phyloP scores from a whole-genome alignment of 495 filamentous ascomycete genomes.

The Talaromyces thailandensis region DNA sequence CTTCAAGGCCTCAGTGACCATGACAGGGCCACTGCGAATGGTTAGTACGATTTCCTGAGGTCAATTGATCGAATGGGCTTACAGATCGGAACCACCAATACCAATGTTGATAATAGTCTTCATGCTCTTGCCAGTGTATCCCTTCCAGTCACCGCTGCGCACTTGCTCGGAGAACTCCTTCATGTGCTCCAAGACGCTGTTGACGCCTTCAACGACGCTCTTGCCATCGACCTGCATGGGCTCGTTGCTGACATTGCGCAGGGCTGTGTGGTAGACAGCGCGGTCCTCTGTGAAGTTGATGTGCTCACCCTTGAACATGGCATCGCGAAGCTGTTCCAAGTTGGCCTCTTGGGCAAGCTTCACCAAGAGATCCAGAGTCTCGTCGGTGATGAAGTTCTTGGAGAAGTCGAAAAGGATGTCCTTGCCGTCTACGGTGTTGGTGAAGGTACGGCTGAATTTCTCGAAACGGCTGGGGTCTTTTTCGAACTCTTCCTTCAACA shows the following conservation, averaged over 20 bases:
- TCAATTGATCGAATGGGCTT: slow-evolving; percentile 22
- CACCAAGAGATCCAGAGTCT: slow-evolving; percentile 78
- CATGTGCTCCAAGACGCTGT: slow-evolving; percentile 89
- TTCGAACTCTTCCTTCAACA: slow-evolving; percentile 86
- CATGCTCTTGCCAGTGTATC: slow-evolving; percentile 95
- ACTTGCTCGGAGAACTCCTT: slow-evolving; percentile 95
- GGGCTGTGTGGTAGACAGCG: slow-evolving; percentile 89
- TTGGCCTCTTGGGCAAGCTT: slow-evolving; percentile 85
- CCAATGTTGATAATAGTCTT: slow-evolving; percentile 95
- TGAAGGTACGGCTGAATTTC: slow-evolving; percentile 80
- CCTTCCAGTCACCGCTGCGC: slow-evolving; percentile 93
- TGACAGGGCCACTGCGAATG: slow-evolving; percentile 73
- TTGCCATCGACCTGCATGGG: slow-evolving; percentile 89
- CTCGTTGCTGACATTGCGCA: slow-evolving; percentile 79
- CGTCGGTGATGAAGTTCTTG: slow-evolving; percentile 95
- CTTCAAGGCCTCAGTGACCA: slow-evolving; percentile 96
- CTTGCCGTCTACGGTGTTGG: slow-evolving; percentile 63
- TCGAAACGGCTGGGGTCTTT: slow-evolving; percentile 82
- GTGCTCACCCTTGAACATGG: slow-evolving; percentile 93
- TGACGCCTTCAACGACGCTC: slow-evolving; percentile 92
- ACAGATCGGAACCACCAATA: slow-evolving; percentile 98
- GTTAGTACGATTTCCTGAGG: slow-evolving; percentile 22
- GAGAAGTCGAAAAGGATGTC: slow-evolving; percentile 97
- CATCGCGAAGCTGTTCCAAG: slow-evolving; percentile 87
- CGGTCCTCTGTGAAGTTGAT: slow-evolving; percentile 99